These are phyloP conservation scores for Lactarius tabidus DNA, from an alignment of 768 basidiomycete species.

Conservation along the genomic window DNA sequence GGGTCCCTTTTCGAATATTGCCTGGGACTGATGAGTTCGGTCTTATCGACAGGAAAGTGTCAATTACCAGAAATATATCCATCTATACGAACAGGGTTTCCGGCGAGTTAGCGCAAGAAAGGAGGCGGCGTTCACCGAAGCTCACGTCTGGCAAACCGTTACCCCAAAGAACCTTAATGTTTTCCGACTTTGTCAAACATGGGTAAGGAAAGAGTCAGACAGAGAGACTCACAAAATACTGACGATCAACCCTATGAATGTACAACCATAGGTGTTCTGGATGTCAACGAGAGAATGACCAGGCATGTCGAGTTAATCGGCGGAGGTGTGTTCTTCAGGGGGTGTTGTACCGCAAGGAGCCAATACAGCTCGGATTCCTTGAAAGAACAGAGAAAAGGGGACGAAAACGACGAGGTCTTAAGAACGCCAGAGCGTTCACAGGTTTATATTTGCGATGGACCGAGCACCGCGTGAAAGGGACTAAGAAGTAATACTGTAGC, in stretches of 20 bases:
- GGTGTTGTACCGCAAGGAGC: background rate
- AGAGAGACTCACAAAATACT: background rate
- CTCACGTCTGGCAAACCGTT: slow-evolving; percentile 7
- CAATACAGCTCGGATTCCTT: background rate
- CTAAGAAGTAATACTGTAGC: too few relatives aligned
- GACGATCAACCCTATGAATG: slow-evolving; percentile 4
- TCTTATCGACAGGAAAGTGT: background rate
- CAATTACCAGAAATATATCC: slow-evolving; percentile 3
- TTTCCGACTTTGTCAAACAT: background rate
- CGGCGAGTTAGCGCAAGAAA: background rate
- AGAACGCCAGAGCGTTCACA: background rate
- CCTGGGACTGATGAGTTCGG: background rate
- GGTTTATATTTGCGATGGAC: background rate
- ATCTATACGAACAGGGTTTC: background rate
- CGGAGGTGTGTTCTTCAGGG: background rate
- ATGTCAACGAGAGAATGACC: background rate
- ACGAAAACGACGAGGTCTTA: background rate
- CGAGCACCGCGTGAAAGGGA: background rate
- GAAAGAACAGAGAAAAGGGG: background rate
- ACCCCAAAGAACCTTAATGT: slow-evolving; percentile 6
- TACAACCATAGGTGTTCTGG: background rate
- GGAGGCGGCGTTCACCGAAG: background rate
- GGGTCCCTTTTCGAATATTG: background rate
- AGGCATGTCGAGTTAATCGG: background rate
- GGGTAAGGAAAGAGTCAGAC: background rate